Evolutionary conservation across 257 asterid genomes (phyloP).

Genomic region (Thymus mandschuricus): DNA sequence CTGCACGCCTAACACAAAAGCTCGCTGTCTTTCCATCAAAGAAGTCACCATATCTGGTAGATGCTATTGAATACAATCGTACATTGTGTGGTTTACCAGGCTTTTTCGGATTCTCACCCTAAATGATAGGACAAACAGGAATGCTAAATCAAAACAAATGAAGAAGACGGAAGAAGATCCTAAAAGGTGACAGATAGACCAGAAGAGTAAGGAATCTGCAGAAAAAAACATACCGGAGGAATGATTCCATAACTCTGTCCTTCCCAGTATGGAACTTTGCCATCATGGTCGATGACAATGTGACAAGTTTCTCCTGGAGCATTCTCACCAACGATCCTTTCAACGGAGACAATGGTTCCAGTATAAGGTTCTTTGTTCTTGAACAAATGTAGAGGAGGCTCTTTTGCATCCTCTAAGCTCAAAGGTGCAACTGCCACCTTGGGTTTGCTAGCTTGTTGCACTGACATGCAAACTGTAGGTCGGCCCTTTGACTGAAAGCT

Average conservation of each 20-base stretch:
- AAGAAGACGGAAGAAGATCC: neutral
- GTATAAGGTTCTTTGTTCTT: constrained; percentile 84
- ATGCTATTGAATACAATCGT: constrained; percentile 88
- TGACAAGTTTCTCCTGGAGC: constrained; percentile 99
- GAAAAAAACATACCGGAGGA: constrained; percentile 73
- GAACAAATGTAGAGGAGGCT: constrained; percentile 85
- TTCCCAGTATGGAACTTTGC: constrained; percentile 97
- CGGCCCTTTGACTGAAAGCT: constrained; percentile 42
- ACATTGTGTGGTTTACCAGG: constrained; percentile 91
- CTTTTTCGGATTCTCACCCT: constrained; percentile 96
- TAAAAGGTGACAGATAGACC: constrained; percentile 2
- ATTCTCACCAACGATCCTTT: constrained; percentile 85
- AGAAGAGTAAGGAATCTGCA: neutral
- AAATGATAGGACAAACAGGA: constrained; percentile 18
- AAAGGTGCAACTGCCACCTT: constrained; percentile 76
- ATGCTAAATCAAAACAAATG: neutral
- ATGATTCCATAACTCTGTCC: constrained; percentile 95
- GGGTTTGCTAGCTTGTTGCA: constrained; percentile 77
- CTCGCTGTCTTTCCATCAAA: constrained; percentile 93
- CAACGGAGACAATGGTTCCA: constrained; percentile 82
- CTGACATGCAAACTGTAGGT: constrained; percentile 72
- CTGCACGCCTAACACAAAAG: constrained; percentile 92
- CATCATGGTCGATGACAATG: constrained; percentile 89
- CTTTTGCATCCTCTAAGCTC: constrained; percentile 79
- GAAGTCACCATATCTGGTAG: constrained; percentile 85